Evolutionary conservation across 805 yeast species (phyloP), one percentile per base, ranked within the genome.

Genomic region (Myxozyma neglecta): DNA sequence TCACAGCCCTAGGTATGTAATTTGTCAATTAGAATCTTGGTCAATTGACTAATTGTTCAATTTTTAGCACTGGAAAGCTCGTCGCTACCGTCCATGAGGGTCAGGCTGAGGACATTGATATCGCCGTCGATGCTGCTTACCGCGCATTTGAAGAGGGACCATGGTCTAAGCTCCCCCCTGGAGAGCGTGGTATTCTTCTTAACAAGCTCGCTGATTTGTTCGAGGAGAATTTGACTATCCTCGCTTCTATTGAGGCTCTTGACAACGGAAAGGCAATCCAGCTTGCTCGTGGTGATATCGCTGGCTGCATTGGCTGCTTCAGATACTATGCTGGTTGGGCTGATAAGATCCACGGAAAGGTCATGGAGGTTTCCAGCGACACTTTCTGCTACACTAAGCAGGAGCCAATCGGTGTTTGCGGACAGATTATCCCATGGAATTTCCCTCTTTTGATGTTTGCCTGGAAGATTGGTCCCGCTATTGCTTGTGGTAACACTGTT

Each of bases 401-500:
- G 76, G 96, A 91, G 77, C 97, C 97, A 62, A 79, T 89, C 71
- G 97, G 97, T 74, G 97, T 92, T 51, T 90, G 96, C 75, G 97
- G 96, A 62, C 96, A 90, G 76, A 89, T 92, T 73, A 91, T 92
- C 69, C 97, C 97, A 70, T 92, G 97, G 97, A 92, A 92, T 80
- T 92, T 90, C 85, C 97, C 97, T 66, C 77, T 92, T 70, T 82
- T 90, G 74, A 91, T 92, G 94, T 88, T 90, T 80, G 80, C 96
- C 35, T 92, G 97, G 97, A 92, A 92, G 77, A 79, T 92, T 64
- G 97, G 92, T 61, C 97, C 97, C 51, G 96, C 96, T 60, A 76
- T 91, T 68, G 96, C 96, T 60, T 84, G 96, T 57, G 97, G 97
- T 78, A 90, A 90, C 82, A 84, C 91, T 58, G 82, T 89, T 69